Base-by-base conservation (phyloP, 192 early-diverging fungal species). In the Helicostylum pulchrum region DNA sequence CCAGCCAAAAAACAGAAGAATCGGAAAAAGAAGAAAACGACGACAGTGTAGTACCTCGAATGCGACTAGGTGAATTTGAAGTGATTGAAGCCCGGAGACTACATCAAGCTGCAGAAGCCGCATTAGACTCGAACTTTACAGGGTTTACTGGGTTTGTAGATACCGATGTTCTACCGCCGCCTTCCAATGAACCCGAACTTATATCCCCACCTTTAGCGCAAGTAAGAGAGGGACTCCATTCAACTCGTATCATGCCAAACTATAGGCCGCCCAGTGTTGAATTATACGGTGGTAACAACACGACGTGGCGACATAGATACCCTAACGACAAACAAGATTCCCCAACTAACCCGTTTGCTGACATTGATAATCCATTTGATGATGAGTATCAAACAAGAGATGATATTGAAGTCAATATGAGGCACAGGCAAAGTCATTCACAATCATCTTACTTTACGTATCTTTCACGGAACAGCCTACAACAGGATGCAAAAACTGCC, bases 351-450 rank as follows among this genome's bases (percentile, higher is more conserved):
- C 52, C 11, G 34, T 51, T 36, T 43, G 46, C 60, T 7, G 21
- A 1, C 14, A 10, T 47, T n/a, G 71, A 73, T 2, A 63, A 73
- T 36, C 71, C 71, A 1, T 73, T 73, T 65, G 71, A 73, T 26
- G 71, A 73, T 48, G 49, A 42, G 8, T 58, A 53, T 53, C 43
- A 14, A 7, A 47, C 44, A 21, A 44, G 32, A 7, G 46, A 59
- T 21, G 46, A 66, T 20, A 57, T 31, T 14, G 32, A 44, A 15
- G 23, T 19, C 21, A 52, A 62, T 21, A 46, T 17, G 15, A 17
- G 44, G 9, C 68, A 64, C 21, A 62, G 17, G 11, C 62, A 46
- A 5, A 64, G 30, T 7, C 53, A 59, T 21, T 70, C 68, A 11
- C 62, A 64, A 32, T 64, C 68, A 10, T 64, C 68, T 2, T 69